Base-by-base conservation (phyloP, 768 basidiomycete species). In the Rhodotorula taiwanensis region DNA sequence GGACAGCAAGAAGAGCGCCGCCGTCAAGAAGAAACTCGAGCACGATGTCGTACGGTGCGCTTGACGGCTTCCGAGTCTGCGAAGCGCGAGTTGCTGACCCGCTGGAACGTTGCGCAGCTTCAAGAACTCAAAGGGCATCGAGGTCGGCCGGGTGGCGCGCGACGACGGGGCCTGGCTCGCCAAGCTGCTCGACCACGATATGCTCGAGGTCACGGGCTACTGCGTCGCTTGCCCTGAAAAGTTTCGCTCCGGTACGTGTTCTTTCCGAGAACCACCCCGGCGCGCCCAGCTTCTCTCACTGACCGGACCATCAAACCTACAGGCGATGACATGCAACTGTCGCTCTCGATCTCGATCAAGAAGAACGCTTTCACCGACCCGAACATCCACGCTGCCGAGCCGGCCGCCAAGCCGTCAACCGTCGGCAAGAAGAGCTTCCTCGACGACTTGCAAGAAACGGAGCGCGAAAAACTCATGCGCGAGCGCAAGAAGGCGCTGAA, bases 371-470 rank as follows among this genome's bases (percentile, higher is more conserved):
- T 92, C 76, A 81, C 42, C 33, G 45, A 65, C 52, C 56, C 67
- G 2, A 64, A 64, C 59, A 18, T 31, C 18, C 25, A 52, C 6
- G 34, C 49, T 0, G 49, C 44, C 9, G 52, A 48, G 10, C 47
- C 55, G 42, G 28, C 28, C 20, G 25, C 50, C 34, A 21, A 36
- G 2, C 44, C 58, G 31, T 23, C 48, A 3, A 27, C 13, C 1
- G 50, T n/a, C 39, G 51, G 41, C 28, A 66, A 73, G 47, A 71
- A 71, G 25, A 60, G 60, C 25, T 71, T 84, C 71, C 86, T 88
- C 74, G 82, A 83, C 64, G 87, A 89, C 73, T 87, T 87, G 4
- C 79, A 83, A 55, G 91, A 94, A 74, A 92, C 89, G 0, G 78
- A 79, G 8, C 83, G 84, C 62, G 91, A 95, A 76, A 84, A 83